A percentile compares a stretch with the other conserved stretches of the same genome.
Evolutionary conservation across 1,284 basidiomycete species (phyloP).

Genomic region (Leccinum pseudoinsigne): DNA sequence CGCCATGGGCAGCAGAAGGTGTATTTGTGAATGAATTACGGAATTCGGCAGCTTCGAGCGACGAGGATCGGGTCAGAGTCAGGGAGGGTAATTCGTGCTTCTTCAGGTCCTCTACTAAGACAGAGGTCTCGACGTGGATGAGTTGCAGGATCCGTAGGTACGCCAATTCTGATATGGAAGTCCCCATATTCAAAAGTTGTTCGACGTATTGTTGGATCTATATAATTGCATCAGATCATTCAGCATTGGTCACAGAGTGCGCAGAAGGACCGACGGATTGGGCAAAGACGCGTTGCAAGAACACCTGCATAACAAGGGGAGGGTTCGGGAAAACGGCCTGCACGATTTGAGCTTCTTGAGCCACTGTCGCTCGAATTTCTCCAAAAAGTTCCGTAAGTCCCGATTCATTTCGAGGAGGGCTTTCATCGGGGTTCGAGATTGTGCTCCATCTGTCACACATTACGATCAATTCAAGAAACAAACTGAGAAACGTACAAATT

Average conservation of each 20-base stretch:
- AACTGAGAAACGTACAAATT: constrained; percentile 53
- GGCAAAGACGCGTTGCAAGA: constrained; percentile 96
- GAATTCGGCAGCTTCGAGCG: constrained; percentile 61
- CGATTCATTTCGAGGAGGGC: constrained; percentile 78
- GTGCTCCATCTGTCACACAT: constrained; percentile 69
- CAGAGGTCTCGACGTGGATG: constrained; percentile 78
- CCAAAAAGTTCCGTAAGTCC: constrained; percentile 81
- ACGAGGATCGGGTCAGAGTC: constrained; percentile 50
- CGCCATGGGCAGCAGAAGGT: constrained; percentile 38
- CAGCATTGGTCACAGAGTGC: not conserved
- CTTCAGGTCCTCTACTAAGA: constrained; percentile 91
- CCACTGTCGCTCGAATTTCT: constrained; percentile 90
- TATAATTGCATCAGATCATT: constrained; percentile 11
- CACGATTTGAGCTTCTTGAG: constrained; percentile 96
- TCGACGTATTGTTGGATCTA: constrained; percentile 97
- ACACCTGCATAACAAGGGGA: constrained; percentile 97
- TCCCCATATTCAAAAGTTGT: constrained; percentile 73
- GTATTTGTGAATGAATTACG: constrained; percentile 51
- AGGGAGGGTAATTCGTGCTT: constrained; percentile 81
- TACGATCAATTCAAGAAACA: constrained; percentile 9
- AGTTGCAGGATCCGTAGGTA: constrained; percentile 92
- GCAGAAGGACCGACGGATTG: constrained; percentile 73
- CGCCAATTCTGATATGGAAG: constrained; percentile 81
- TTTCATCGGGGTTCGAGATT: constrained; percentile 78
- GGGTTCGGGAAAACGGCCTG: constrained; percentile 99